Evolutionary conservation across 192 early-diverging fungal species (phyloP).

Genomic region (Spizellomyces sp.): DNA sequence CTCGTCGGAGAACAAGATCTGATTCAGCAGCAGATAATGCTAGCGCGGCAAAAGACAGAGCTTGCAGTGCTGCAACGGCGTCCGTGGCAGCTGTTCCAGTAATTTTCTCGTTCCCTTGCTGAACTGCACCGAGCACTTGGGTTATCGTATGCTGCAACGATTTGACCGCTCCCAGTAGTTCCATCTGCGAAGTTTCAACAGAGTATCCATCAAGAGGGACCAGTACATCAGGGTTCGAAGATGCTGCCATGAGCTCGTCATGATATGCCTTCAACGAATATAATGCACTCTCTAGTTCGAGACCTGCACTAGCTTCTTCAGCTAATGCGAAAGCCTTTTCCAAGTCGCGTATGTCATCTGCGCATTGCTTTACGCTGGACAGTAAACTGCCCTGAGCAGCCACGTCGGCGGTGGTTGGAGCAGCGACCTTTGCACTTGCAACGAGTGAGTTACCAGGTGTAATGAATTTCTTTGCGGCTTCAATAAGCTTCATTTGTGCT

Average conservation of each 20-base stretch:
- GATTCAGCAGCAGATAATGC: constrained; percentile 32
- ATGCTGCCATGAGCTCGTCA: constrained; percentile 33
- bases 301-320: constrained; percentile 49
- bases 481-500: constrained; percentile 46
- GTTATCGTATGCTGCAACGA: constrained; percentile 37
- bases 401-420: constrained; percentile 47
- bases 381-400: constrained; percentile 41
- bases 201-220: constrained; percentile 2
- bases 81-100: constrained; percentile 47
- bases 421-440: constrained; percentile 43
- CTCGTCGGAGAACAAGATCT: constrained; percentile 26
- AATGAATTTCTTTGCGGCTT: constrained; percentile 52
- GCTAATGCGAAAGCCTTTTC: constrained; percentile 36
- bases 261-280: constrained; percentile 42
- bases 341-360: constrained; percentile 39
- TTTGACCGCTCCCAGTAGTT: constrained; percentile 32
- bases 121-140: constrained; percentile 30
- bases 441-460: constrained; percentile 37
- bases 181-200: constrained; percentile 36
- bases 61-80: constrained; percentile 44
- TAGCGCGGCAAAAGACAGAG: constrained; percentile 28
- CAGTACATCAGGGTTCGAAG: constrained; percentile 14
- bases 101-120: constrained; percentile 33
- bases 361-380: constrained; percentile 35
- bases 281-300: constrained; percentile 48